These are phyloP conservation scores for Linnemannia schmuckeri DNA, from an alignment of 192 early-diverging fungal genomes.

Conservation along the genomic window DNA sequence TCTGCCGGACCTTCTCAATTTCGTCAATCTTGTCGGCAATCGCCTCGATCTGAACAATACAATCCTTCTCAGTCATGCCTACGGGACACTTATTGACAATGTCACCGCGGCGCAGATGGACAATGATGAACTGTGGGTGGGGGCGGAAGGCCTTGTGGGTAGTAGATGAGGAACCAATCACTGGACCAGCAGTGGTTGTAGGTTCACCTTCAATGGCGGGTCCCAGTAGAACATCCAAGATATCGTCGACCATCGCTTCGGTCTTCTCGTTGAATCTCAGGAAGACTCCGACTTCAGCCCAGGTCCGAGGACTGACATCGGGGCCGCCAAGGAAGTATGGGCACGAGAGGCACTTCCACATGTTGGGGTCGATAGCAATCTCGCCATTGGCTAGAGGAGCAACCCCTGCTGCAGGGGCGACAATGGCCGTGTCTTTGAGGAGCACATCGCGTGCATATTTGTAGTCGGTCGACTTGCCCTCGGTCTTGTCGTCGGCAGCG, in stretches of 20 bases:
- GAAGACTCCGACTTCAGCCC: slow-evolving; percentile 33
- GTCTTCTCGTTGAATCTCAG: slow-evolving; percentile 37
- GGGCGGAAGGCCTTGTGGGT: slow-evolving; percentile 13
- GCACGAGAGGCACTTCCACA: slow-evolving; percentile 44
- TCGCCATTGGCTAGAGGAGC: background rate
- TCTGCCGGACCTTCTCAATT: slow-evolving; percentile 30
- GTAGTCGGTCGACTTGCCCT: slow-evolving; percentile 29
- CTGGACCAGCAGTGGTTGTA: background rate
- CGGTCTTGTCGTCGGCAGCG: slow-evolving; percentile 7
- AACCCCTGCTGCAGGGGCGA: background rate
- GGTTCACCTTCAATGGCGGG: background rate
- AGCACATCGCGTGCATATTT: slow-evolving; percentile 36
- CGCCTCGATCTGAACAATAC: slow-evolving; percentile 48
- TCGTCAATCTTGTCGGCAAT: slow-evolving; percentile 46
- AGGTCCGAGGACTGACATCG: slow-evolving; percentile 5
- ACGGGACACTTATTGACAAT: slow-evolving; percentile 39
- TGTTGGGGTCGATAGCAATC: slow-evolving; percentile 16
- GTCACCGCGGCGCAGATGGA: slow-evolving; percentile 45
- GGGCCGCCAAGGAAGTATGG: slow-evolving; percentile 35
- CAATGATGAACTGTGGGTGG: slow-evolving; percentile 51
- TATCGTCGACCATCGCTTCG: slow-evolving; percentile 48
- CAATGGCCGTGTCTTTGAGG: slow-evolving; percentile 20
- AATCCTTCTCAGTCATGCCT: slow-evolving; percentile 29
- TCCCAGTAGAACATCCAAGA: slow-evolving; percentile 36
- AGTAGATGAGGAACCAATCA: background rate